Base-by-base conservation (phyloP, 192 early-diverging fungal genomes). In the Chytriomyces sp. region DNA sequence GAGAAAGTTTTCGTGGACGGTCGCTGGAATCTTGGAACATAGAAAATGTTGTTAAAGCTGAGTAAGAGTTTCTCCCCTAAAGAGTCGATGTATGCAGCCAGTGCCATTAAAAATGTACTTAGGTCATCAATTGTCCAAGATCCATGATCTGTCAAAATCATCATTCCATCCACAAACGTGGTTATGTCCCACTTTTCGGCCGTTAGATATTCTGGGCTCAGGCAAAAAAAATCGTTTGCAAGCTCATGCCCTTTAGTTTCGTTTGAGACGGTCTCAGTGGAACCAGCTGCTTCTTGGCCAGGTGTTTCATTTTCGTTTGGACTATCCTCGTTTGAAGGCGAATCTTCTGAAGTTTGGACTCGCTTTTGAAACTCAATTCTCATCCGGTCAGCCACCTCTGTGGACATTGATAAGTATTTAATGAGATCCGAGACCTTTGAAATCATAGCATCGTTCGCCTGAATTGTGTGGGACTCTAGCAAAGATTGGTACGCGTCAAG, bases 51-150 rank as follows among this genome's bases (percentile, higher is more conserved):
- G 17, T 52, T 36, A 60, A 80, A 86, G 2, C n/a, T 28, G 19
- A 41, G 7, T 1, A 71, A 40, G 22, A 83, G 57, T 17, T 56
- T 39, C 7, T 79, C 72, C 0, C 66, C 71, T n/a, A 39, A 49
- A 0, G 34, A 22, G 30, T 80, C 79, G 6, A 86, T 67, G n/a
- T 75, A 41, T 8, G 66, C 64, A 0, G 67, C 49, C 14, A 82
- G 77, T 6, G 73, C 53, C 22, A 63, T n/a, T 6, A 86, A 70
- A 58, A 80, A 83, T 4, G 57, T 36, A 3, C 60, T 52, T n/a
- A 86, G 56, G n/a, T 83, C 81, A 10, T 77, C 78, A 5, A 80
- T 37, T 3, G 74, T 72, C 84, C 84, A 86, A 19, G 40, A 36
- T 26, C 26, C 34, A 28, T 53, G 17, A 38, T 74, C 70, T n/a